Percentiles rank a stretch among this genome's conserved stretches.
Evolutionary conservation across 495 filamentous ascomycete species (phyloP).

Genomic region (Aspergillus wentii): DNA sequence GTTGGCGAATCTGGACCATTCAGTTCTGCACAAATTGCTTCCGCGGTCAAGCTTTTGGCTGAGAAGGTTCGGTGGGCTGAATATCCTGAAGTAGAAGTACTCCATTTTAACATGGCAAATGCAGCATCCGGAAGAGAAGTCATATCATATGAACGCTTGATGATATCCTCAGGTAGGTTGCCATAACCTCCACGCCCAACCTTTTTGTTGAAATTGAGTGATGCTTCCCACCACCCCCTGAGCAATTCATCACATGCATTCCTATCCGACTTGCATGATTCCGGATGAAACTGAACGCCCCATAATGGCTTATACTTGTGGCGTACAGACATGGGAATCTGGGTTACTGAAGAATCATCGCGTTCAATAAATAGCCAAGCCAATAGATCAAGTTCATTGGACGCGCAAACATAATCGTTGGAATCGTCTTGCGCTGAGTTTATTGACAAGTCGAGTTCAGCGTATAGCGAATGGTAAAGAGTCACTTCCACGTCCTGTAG

Average conservation of each 20-base stretch:
- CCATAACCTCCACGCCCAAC: constrained; percentile 25
- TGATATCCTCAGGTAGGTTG: constrained; percentile 18
- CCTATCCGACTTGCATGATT: constrained; percentile 79
- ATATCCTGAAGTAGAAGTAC: constrained; percentile 21
- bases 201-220: constrained; percentile 32
- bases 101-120: constrained; percentile 34
- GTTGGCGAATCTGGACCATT: constrained; percentile 33
- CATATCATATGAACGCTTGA: constrained; percentile 16
- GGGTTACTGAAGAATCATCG: constrained; percentile 3
- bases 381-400: constrained; percentile 25
- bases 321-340: constrained; percentile 72
- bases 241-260: constrained; percentile 62
- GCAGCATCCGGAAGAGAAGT: constrained; percentile 23
- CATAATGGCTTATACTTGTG: constrained; percentile 75
- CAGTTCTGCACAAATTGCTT: constrained; percentile 29
- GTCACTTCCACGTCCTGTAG: constrained; percentile 63
- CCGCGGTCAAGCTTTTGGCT: constrained; percentile 18
- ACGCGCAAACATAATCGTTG: not conserved
- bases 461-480: constrained; percentile 84
- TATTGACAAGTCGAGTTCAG: constrained; percentile 32
- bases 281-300: constrained; percentile 92
- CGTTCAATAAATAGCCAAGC: constrained; percentile 31
- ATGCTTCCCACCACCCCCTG: constrained; percentile 66
- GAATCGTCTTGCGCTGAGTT: not conserved
- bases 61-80: constrained; percentile 25